These are phyloP conservation scores for Puccinia triticina DNA, from an alignment of 1,284 basidiomycete species.

Conservation along the genomic window DNA sequence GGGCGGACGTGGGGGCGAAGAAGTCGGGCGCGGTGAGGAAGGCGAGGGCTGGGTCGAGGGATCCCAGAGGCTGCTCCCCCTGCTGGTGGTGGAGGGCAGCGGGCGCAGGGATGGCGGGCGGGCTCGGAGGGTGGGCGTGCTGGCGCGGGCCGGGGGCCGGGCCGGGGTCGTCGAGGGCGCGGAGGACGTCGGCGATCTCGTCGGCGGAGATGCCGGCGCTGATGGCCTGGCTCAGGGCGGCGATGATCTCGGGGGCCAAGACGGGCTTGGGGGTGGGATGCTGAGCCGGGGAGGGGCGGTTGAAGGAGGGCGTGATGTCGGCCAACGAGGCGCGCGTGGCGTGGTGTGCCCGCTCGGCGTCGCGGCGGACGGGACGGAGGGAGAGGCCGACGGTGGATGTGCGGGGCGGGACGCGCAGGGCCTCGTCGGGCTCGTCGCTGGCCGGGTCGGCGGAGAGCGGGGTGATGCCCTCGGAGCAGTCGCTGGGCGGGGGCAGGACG, in stretches of 20 bases:
- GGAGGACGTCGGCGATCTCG: not conserved
- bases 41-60: no score
- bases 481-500: conserved; percentile 41
- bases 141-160: no score
- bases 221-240: not conserved
- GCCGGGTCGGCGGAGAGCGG: conserved; percentile 8
- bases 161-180: not conserved
- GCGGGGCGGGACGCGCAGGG: no score
- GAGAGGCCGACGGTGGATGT: no score
- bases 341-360: no score
- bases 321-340: no score
- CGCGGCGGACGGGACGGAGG: no score
- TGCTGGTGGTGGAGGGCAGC: not conserved
- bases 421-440: conserved; percentile 39
- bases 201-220: not conserved
- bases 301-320: not conserved
- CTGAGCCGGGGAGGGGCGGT: not conserved
- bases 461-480: conserved; percentile 47
- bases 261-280: not conserved
- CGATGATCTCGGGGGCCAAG: conserved; percentile 6
- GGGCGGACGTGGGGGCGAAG: no score
- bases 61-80: no score
- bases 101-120: not conserved
- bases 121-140: not conserved
- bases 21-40: no score